Percentiles rank a stretch among this genome's conserved stretches.
Conservation (phyloP, 208 protist species). For the Crithidia expoeki region DNA sequence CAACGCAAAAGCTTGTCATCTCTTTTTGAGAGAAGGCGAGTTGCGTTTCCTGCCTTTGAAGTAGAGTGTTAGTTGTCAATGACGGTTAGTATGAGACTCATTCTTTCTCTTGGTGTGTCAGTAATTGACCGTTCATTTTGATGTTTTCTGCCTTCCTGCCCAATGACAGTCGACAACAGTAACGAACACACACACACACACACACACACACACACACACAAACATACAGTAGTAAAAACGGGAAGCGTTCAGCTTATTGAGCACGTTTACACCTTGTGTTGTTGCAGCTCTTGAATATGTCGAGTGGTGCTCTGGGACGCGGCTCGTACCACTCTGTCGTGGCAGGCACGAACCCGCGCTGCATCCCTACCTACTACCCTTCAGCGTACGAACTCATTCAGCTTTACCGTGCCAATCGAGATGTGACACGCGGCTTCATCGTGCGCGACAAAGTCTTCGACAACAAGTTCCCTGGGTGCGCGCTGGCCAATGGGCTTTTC, state of each 20-base stretch:
- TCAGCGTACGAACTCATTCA: constrained; percentile 81
- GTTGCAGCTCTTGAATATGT: constrained; percentile 47
- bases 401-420: constrained; percentile 71
- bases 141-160: no score
- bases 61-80: no score
- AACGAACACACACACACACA: background rate
- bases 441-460: constrained; percentile 90
- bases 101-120: no score
- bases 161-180: no score
- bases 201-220: background rate
- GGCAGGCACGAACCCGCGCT: constrained; percentile 51
- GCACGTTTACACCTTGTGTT: background rate
- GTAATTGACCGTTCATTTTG: background rate
- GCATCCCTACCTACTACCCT: constrained; percentile 75
- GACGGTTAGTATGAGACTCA: no score
- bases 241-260: background rate
- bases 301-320: constrained; percentile 77
- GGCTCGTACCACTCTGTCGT: constrained; percentile 87
- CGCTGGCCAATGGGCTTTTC: constrained; percentile 86
- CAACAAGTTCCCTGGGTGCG: constrained; percentile 85
- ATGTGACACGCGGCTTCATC: constrained; percentile 76
- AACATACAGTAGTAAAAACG: background rate
- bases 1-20: no score
- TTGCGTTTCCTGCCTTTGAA: no score
- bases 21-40: no score